These are phyloP conservation scores for Tolypocladium ophioglossoides DNA, from an alignment of 2,329 filamentous ascomycete genomes.

Conservation along the genomic window DNA sequence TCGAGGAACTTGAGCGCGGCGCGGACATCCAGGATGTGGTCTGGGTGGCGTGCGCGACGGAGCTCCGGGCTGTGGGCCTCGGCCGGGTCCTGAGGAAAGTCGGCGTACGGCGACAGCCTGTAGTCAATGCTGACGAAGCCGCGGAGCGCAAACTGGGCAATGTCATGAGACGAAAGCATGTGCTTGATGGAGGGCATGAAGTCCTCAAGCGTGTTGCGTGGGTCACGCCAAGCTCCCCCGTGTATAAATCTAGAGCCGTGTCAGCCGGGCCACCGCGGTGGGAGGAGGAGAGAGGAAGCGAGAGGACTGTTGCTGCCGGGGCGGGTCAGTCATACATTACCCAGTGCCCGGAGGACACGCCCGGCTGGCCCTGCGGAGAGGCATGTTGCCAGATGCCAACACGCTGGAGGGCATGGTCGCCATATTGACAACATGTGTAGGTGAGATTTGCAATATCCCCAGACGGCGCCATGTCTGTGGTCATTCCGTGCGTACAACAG, in stretches of 20 bases:
- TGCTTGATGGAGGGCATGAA: conserved; percentile 34
- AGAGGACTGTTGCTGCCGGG: not conserved
- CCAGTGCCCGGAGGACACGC: conserved; percentile 18
- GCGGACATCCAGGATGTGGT: conserved; percentile 48
- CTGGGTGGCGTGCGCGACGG: conserved; percentile 43
- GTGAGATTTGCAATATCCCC: conserved; percentile 7
- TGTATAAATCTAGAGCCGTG: conserved; percentile 39
- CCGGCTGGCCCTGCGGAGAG: conserved; percentile 4
- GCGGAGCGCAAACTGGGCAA: conserved; percentile 30
- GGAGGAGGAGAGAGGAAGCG: not conserved
- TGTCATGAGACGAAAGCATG: conserved; percentile 22
- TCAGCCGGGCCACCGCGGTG: conserved; percentile 2
- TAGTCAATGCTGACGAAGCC: conserved; percentile 57
- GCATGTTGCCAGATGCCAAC: conserved; percentile 32
- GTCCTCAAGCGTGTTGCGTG: conserved; percentile 32
- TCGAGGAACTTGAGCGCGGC: conserved; percentile 38
- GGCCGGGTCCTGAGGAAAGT: conserved; percentile 24
- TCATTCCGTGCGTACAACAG: not conserved
- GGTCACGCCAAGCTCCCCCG: conserved; percentile 55
- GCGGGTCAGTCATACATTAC: conserved; percentile 21
- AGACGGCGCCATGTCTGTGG: not conserved
- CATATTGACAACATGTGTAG: conserved; percentile 25
- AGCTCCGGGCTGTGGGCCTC: conserved; percentile 15
- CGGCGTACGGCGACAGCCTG: conserved; percentile 43
- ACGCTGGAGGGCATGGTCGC: conserved; percentile 31